Evolutionary conservation across 352 stramenopile genomes (phyloP), one percentile per base, ranked within the genome.

Genomic region (Aphanomyces invadans): DNA sequence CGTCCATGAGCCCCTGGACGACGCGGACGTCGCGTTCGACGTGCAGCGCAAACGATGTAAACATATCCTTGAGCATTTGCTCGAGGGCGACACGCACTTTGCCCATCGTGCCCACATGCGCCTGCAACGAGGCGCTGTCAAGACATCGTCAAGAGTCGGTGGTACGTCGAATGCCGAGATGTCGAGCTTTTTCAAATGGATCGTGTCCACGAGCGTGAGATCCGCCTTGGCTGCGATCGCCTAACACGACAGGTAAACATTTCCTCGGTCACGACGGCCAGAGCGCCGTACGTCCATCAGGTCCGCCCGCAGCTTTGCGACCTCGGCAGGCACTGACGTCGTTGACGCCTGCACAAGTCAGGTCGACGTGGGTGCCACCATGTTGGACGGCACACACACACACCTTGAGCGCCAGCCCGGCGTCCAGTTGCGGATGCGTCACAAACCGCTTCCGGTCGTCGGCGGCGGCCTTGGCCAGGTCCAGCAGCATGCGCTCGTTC

Each of bases 371-470:
- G n/a, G n/a, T n/a, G n/a, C n/a, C n/a, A n/a, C n/a, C n/a, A n/a
- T n/a, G n/a, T n/a, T n/a, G n/a, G n/a, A n/a, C n/a, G n/a, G n/a
- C n/a, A n/a, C n/a, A n/a, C n/a, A n/a, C n/a, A n/a, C n/a, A n/a
- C n/a, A 64, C 55, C 55, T 64, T 64, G 36, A 64, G 55, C 32
- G 31, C 28, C 9, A 64, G 55, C 0, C 55, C 55, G 1, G 55
- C 33, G 12, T 64, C 33, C 21, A 64, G 23, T 38, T 64, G 55
- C 36, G 36, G 23, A 21, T 33, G n/a, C 39, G 55, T 64, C 19
- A 31, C 55, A 17, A 64, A 51, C 21, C 32, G 38, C 15, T 45
- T 4, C 15, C 36, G 55, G 10, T 64, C 36, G 32, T 32, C 55
- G 11, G 36, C 55, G 32, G 38, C 23, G 5, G 39, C 32, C 11